Evolutionary conservation across 2,329 filamentous ascomycete genomes (phyloP).

Genomic region (Calonectria pteridis): DNA sequence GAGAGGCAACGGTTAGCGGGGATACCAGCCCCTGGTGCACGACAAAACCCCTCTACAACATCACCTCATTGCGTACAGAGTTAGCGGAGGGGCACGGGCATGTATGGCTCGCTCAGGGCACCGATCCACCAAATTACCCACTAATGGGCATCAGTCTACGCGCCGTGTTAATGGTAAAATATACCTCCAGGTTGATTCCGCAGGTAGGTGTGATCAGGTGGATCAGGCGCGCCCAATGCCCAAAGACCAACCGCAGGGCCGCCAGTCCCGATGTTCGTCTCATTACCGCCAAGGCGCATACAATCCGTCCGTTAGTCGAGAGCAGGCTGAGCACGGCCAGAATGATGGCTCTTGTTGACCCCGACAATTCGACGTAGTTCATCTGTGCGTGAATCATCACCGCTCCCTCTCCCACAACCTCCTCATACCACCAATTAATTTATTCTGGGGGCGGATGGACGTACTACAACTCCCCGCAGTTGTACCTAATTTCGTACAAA

Average conservation of each 20-base stretch:
- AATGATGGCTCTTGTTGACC: not conserved
- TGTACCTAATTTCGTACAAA: not conserved
- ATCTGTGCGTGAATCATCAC: not conserved
- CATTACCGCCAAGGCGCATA: not conserved
- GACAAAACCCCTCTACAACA: constrained; percentile 8
- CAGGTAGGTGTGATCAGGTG: not conserved
- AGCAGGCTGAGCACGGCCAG: not conserved
- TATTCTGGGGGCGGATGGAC: not conserved
- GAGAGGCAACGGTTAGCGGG: constrained; percentile 1
- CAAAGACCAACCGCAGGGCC: not conserved
- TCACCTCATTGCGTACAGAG: not conserved
- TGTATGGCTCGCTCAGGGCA: not conserved
- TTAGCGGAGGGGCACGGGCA: not conserved
- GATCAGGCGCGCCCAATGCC: not conserved
- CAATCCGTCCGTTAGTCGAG: not conserved
- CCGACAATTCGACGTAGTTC: not conserved
- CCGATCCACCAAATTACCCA: not conserved
- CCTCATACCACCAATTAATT: not conserved
- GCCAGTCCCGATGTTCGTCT: not conserved
- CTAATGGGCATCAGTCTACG: not conserved
- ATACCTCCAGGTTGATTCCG: not conserved
- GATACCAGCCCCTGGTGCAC: constrained; percentile 8
- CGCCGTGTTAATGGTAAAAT: not conserved
- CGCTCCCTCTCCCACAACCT: not conserved
- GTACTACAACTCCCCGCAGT: not conserved